A percentile compares a stretch with the other conserved stretches of the same genome.
phyloP scores from a whole-genome alignment of 1,284 basidiomycete genomes.

The Pholiota adiposa region DNA sequence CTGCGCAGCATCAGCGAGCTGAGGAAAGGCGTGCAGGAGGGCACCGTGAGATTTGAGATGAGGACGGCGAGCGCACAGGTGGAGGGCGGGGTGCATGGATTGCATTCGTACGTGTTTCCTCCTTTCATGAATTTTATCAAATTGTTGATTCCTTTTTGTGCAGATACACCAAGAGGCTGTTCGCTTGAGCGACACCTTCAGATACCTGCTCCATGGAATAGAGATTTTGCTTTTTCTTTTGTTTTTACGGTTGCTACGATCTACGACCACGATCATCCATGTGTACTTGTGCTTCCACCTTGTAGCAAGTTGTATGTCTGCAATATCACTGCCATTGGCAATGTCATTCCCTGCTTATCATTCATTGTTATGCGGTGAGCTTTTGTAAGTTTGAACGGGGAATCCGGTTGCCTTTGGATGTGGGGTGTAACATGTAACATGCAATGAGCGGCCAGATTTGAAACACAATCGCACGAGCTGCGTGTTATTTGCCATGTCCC shows the following conservation, averaged over 20 bases:
- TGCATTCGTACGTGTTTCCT: constrained; percentile 69
- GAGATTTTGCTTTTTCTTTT: background rate
- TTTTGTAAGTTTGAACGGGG: no score
- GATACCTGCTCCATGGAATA: background rate
- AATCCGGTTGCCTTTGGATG: no score
- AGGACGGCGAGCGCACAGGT: constrained; percentile 95
- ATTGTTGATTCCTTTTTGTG: background rate
- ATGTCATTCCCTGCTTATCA: no score
- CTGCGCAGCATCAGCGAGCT: constrained; percentile 71
- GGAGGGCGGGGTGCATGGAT: constrained; percentile 94
- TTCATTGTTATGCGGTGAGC: no score
- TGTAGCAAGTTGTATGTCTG: background rate
- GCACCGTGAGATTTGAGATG: constrained; percentile 82
- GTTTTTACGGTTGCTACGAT: background rate
- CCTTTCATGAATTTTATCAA: background rate
- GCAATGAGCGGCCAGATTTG: no score
- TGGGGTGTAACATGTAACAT: no score
- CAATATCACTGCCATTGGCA: background rate
- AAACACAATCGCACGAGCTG: no score
- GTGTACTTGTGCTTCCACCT: background rate
- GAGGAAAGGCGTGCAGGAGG: constrained; percentile 58
- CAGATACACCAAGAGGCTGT: constrained; percentile 44
- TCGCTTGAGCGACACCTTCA: constrained; percentile 24
- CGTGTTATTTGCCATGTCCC: no score
- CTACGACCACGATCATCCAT: background rate